Evolutionary conservation across 805 yeast species (phyloP).

Genomic region (Saturnispora hagleri): DNA sequence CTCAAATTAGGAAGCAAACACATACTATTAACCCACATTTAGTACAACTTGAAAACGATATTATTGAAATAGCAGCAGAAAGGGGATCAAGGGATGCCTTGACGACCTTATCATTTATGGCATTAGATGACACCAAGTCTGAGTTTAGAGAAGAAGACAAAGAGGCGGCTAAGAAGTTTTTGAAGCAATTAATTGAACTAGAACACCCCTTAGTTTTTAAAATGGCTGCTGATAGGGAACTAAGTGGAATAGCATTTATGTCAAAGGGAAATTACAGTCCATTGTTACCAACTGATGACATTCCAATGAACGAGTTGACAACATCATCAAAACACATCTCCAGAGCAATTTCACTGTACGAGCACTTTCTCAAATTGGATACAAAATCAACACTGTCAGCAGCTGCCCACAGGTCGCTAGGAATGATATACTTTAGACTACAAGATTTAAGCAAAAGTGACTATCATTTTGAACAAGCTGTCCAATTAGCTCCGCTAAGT

Average conservation of each 20-base stretch:
- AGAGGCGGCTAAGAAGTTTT: constrained; percentile 50
- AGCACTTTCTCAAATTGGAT: constrained; percentile 47
- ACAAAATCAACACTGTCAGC: constrained; percentile 50
- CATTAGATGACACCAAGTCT: constrained; percentile 30
- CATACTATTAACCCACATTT: constrained; percentile 49
- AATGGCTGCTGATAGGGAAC: constrained; percentile 69
- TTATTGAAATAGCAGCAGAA: constrained; percentile 80
- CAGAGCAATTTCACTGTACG: constrained; percentile 55
- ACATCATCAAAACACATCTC: constrained; percentile 14
- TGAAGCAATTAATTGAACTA: constrained; percentile 45
- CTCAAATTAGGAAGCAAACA: constrained; percentile 50
- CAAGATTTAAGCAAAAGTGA: constrained; percentile 47
- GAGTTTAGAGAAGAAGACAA: constrained; percentile 44
- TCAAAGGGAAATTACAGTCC: not conserved
- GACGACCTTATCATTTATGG: constrained; percentile 59
- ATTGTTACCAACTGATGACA: constrained; percentile 14
- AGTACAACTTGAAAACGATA: constrained; percentile 54
- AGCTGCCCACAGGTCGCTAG: constrained; percentile 64
- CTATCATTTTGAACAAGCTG: constrained; percentile 48
- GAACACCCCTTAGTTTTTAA: constrained; percentile 72
- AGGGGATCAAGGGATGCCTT: constrained; percentile 77
- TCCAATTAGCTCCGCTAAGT: constrained; percentile 51
- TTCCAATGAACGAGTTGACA: constrained; percentile 8
- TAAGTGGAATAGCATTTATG: constrained; percentile 14
- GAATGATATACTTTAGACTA: constrained; percentile 49